Conservation (phyloP, 176 grass and related monocot genomes). For the Musa beccarii region DNA sequence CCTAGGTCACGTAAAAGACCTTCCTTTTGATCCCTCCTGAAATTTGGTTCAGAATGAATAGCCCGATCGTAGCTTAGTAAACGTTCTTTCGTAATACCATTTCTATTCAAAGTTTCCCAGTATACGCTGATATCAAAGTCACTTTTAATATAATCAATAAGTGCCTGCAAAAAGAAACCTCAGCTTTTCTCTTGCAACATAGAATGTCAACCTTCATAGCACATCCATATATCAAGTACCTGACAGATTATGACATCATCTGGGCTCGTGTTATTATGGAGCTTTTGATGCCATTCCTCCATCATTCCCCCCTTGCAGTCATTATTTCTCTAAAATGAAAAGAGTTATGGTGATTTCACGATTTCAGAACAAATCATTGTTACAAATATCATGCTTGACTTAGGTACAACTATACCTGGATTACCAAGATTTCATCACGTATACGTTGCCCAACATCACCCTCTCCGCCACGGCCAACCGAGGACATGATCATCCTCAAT, state of each 20-base stretch:
- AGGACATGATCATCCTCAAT: slow-evolving; percentile 75
- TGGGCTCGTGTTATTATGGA: slow-evolving; percentile 97
- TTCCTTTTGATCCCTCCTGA: slow-evolving; percentile 75
- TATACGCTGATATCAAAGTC: slow-evolving; percentile 79
- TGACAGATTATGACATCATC: slow-evolving; percentile 99
- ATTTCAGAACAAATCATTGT: slow-evolving; percentile 8
- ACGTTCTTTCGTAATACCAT: slow-evolving; percentile 86
- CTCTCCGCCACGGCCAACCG: slow-evolving; percentile 95
- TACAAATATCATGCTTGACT: background rate
- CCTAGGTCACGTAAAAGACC: slow-evolving; percentile 71
- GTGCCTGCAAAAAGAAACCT: slow-evolving; percentile 50
- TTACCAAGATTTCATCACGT: slow-evolving; percentile 99
- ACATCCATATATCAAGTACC: slow-evolving; percentile 35
- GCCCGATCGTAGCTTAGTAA: slow-evolving; percentile 86
- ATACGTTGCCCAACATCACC: slow-evolving; percentile 98
- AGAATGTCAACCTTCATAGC: slow-evolving; percentile 12
- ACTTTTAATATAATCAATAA: slow-evolving; percentile 83
- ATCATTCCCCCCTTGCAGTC: slow-evolving; percentile 94
- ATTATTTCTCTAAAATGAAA: slow-evolving; percentile 80
- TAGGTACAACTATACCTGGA: slow-evolving; percentile 45
- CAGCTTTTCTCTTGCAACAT: slow-evolving; percentile 20
- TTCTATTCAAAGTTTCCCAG: slow-evolving; percentile 89
- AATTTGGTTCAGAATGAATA: slow-evolving; percentile 95
- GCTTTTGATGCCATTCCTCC: slow-evolving; percentile 99
- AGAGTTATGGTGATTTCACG: background rate